Evolutionary conservation across 805 yeast genomes (phyloP).

Genomic region (Sungouiozyma ichnusensis): DNA sequence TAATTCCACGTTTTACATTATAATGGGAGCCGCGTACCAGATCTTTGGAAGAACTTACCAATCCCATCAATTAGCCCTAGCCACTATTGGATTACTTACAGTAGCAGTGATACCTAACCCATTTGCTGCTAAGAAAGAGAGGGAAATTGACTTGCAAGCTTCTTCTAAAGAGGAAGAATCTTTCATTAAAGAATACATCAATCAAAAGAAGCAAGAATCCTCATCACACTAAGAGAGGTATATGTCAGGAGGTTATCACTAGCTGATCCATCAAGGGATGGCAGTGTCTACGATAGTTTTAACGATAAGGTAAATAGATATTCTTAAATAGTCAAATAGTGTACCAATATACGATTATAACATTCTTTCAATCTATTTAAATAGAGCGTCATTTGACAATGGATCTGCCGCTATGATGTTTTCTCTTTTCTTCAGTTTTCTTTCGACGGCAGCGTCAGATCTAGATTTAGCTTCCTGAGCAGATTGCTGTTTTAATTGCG

Average conservation of each 20-base stretch:
- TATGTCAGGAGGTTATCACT: not conserved
- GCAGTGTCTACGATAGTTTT: not conserved
- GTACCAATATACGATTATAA: not conserved
- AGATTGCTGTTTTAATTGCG: slow-evolving; percentile 69
- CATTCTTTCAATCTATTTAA: slow-evolving; percentile 37
- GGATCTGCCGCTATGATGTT: slow-evolving; percentile 73
- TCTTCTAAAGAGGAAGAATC: slow-evolving; percentile 80
- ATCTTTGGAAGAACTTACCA: slow-evolving; percentile 78
- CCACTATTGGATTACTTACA: slow-evolving; percentile 63
- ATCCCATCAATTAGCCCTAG: slow-evolving; percentile 77
- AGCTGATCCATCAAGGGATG: not conserved
- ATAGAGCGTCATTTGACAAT: slow-evolving; percentile 63
- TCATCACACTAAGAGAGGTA: not conserved
- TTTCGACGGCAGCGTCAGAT: slow-evolving; percentile 65
- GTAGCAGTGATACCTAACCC: slow-evolving; percentile 63
- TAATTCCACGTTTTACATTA: too few relatives aligned
- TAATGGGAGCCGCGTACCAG: slow-evolving; percentile 79
- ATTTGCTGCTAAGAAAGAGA: slow-evolving; percentile 44
- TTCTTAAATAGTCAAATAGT: not conserved
- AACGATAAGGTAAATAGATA: not conserved
- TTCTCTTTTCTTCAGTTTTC: slow-evolving; percentile 67
- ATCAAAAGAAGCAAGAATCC: slow-evolving; percentile 33
- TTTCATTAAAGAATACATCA: slow-evolving; percentile 56
- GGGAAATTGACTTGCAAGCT: slow-evolving; percentile 63
- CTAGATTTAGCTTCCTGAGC: slow-evolving; percentile 73